Evolutionary conservation across 768 basidiomycete genomes (phyloP), one percentile per base, ranked within the genome.

Genomic region (Serendipita indica): DNA sequence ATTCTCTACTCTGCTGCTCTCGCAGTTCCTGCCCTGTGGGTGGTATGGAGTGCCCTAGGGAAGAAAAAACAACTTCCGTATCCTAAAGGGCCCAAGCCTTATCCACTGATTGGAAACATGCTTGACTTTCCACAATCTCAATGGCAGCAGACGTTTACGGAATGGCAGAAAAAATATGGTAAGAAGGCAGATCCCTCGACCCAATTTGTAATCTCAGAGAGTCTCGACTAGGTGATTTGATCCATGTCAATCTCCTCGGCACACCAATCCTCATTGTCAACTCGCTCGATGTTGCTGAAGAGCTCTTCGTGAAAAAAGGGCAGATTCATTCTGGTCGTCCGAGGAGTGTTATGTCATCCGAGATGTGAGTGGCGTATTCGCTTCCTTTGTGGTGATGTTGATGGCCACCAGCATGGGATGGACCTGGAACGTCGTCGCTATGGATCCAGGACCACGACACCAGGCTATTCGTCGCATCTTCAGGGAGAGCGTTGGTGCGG

Each of bases 41-140:
- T 28, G 12, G 12, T 33, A 33, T 54, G 22, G 32, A 22, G 22
- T 4, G 3, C 30, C 16, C 4, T 54, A 22, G n/a, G 49, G 4
- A 54, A 27, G n/a, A 20, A 27, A 10, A 7, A 27, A 7, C 32
- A n/a, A 7, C 22, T 25, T n/a, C 64, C 65, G 2, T 63, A 64
- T 28, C 65, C 65, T 25, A 65, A 65, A 0, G 65, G 65, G 28
- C 65, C 65, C 5, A 64, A 59, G 16, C 60, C 62, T 14, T 64
- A 63, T 27, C 65, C 65, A 18, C 39, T 66, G 10, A 60, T 65
- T 3, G 65, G 65, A 16, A 66, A 65, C 43, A 28, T 66, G 20
- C 28, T 63, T 3, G 62, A 65, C 43, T 62, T 66, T 33, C 65
- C 65, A 1, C 62, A 32, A 27, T 27, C 22, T 12, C 22, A 28